Evolutionary conservation across 495 filamentous ascomycete species (phyloP).

Genomic region (Aspergillus conjunctus): DNA sequence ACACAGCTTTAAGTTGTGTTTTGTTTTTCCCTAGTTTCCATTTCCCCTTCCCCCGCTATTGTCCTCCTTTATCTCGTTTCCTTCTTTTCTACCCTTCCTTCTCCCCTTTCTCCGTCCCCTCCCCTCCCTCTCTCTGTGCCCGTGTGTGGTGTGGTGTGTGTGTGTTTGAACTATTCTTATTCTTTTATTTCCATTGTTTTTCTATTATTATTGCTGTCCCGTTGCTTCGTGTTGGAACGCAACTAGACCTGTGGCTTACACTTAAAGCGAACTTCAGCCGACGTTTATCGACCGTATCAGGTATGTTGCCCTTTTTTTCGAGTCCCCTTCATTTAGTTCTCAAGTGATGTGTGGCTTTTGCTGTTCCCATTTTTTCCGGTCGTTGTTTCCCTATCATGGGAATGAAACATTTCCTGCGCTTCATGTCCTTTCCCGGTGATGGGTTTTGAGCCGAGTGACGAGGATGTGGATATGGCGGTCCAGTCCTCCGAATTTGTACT

Average conservation of each 20-base stretch:
- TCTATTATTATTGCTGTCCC: constrained; percentile 19
- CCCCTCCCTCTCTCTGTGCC: constrained; percentile 18
- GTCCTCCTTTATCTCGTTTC: constrained; percentile 22
- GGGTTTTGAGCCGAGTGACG: not conserved
- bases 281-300: constrained; percentile 59
- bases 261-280: constrained; percentile 38
- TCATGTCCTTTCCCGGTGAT: not conserved
- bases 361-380: constrained; percentile 15
- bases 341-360: not conserved
- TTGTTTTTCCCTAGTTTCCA: constrained; percentile 16
- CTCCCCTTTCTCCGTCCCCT: constrained; percentile 8
- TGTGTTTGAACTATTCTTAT: constrained; percentile 5
- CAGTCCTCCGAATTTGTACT: not conserved
- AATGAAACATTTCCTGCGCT: not conserved
- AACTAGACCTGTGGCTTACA: constrained; percentile 26
- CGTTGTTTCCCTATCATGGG: not conserved
- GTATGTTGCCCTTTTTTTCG: constrained; percentile 44
- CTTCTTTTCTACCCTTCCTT: constrained; percentile 26
- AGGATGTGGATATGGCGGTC: not conserved
- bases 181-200: constrained; percentile 25
- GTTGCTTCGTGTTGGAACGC: constrained; percentile 17
- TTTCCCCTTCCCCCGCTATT: constrained; percentile 30
- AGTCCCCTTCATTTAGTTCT: constrained; percentile 12
- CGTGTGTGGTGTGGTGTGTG: constrained; percentile 7
- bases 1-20: constrained; percentile 20